A percentile compares a stretch with the other conserved stretches of the same genome.
Evolutionary conservation across 148 eudicot species (phyloP).

Genomic region (Arbutus unedo): DNA sequence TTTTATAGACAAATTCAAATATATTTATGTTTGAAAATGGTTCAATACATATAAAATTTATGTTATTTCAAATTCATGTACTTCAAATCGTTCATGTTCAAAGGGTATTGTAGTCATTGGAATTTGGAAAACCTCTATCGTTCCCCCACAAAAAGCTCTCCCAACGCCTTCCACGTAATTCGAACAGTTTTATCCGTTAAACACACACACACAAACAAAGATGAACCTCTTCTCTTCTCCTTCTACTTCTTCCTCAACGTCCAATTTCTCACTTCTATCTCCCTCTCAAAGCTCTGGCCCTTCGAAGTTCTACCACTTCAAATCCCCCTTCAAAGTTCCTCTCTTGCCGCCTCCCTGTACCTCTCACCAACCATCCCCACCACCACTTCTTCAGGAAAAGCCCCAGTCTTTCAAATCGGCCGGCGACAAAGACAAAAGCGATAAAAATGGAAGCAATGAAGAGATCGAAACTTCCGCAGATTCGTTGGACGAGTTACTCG

Average conservation of each 20-base stretch:
- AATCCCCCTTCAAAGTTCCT: constrained; percentile 35
- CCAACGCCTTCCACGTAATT: constrained; percentile 7
- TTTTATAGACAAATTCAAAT: no score
- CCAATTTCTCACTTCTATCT: constrained; percentile 34
- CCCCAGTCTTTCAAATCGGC: constrained; percentile 16
- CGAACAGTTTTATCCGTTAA: constrained; percentile 20
- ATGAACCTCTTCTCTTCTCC: constrained; percentile 54
- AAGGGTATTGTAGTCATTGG: background rate
- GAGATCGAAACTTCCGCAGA: constrained; percentile 28
- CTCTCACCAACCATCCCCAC: constrained; percentile 33
- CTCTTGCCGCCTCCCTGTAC: constrained; percentile 25
- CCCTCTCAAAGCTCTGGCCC: constrained; percentile 30
- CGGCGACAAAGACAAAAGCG: background rate
- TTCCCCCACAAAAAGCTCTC: constrained; percentile 28
- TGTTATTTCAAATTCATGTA: no score
- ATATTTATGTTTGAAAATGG: no score
- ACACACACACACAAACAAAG: background rate
- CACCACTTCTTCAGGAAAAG: constrained; percentile 41
- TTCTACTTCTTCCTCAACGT: constrained; percentile 37
- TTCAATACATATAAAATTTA: no score
- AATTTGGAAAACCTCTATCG: background rate
- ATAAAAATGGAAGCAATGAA: constrained; percentile 10
- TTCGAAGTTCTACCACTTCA: constrained; percentile 35
- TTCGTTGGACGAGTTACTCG: constrained; percentile 50
- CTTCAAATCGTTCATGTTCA: background rate